These are phyloP conservation scores for Populus hybrid DNA, from an alignment of 441 rosid genomes.

Conservation along the genomic window DNA sequence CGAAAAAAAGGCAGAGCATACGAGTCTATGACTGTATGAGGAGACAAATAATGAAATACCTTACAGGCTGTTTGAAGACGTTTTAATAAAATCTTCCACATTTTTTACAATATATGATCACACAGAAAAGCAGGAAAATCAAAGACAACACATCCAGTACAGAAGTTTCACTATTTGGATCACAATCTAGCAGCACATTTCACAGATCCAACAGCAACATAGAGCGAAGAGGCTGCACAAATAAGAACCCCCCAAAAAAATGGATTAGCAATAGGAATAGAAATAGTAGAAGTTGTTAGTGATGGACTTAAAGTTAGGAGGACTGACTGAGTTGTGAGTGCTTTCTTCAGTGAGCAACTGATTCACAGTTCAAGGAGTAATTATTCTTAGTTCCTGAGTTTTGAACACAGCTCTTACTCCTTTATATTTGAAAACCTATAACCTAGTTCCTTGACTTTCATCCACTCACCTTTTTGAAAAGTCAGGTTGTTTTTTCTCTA, in stretches of 20 bases:
- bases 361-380: background rate
- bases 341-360: background rate
- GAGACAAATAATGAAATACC: background rate
- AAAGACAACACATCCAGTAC: background rate
- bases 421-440: background rate
- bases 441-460: background rate
- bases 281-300: background rate
- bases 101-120: constrained; percentile 5
- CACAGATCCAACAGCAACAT: constrained; percentile 70
- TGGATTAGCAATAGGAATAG: background rate
- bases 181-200: constrained; percentile 39
- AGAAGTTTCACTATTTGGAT: background rate
- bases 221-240: constrained; percentile 55
- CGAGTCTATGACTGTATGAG: background rate
- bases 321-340: background rate
- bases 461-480: background rate
- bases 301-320: background rate
- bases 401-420: background rate
- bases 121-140: background rate
- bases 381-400: background rate
- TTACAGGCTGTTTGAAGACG: background rate
- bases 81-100: background rate
- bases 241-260: background rate
- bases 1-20: background rate
- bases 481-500: background rate